Percentiles rank a stretch among this genome's conserved stretches.
Conservation (phyloP, 768 basidiomycete species). For the Amanita pseudoporphyria region DNA sequence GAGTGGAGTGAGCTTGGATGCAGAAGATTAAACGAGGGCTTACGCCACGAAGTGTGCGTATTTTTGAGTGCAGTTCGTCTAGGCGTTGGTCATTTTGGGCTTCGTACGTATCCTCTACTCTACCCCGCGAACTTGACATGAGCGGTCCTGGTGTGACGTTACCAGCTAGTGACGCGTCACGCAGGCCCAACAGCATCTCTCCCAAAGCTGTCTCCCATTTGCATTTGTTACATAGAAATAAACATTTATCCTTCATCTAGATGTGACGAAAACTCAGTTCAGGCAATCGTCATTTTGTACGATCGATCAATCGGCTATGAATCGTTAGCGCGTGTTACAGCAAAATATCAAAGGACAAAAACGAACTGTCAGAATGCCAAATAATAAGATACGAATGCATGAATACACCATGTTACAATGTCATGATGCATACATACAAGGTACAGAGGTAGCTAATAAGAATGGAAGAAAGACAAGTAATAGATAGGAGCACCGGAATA, state of each 20-base stretch:
- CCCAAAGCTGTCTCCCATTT: too few species aligned
- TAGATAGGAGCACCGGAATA: slow-evolving; percentile 6
- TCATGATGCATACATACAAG: slow-evolving; percentile 7
- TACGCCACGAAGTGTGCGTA: slow-evolving; percentile 75
- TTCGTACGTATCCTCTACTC: slow-evolving; percentile 69
- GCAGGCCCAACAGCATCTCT: background rate
- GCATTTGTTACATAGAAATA: too few species aligned
- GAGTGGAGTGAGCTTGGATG: background rate
- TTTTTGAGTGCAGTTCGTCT: slow-evolving; percentile 79
- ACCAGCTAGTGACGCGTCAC: background rate
- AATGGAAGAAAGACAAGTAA: background rate
- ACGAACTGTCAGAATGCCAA: too few species aligned
- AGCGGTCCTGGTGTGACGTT: background rate
- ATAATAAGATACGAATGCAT: too few species aligned
- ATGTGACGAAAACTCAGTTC: too few species aligned
- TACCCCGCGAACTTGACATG: slow-evolving; percentile 38
- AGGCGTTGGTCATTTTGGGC: slow-evolving; percentile 77
- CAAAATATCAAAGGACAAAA: background rate
- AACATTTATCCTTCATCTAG: too few species aligned
- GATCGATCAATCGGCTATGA: background rate
- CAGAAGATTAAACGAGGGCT: slow-evolving; percentile 12
- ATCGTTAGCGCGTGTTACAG: background rate
- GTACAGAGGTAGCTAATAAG: background rate
- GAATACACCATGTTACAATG: slow-evolving; percentile 3
- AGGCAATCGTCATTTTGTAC: background rate